phyloP scores from a whole-genome alignment of 352 stramenopile species.

The Pythium pectinolyticum region DNA sequence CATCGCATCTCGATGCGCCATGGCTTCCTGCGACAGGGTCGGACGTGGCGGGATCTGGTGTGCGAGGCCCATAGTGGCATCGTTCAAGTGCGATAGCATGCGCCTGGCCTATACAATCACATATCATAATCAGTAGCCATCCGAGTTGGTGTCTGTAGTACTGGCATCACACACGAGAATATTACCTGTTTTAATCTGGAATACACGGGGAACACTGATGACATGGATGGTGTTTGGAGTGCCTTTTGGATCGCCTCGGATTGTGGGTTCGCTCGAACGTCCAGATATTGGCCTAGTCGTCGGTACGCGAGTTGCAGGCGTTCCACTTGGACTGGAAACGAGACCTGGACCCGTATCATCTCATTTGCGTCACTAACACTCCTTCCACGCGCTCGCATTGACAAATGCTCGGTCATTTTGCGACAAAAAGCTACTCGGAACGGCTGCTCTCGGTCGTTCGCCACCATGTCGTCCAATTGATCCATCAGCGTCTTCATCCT shows the following conservation, averaged over 20 bases:
- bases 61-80: slow-evolving; percentile 32
- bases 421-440: slow-evolving; percentile 51
- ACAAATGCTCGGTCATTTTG: slow-evolving; percentile 53
- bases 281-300: slow-evolving; percentile 35
- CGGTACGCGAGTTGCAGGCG: slow-evolving; percentile 40
- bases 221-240: slow-evolving; percentile 33
- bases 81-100: slow-evolving; percentile 39
- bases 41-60: slow-evolving; percentile 33
- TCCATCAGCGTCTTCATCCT: slow-evolving; percentile 47
- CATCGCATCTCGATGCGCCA: slow-evolving; percentile 42
- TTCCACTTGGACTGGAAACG: slow-evolving; percentile 11
- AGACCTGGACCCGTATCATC: slow-evolving; percentile 3
- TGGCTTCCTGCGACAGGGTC: slow-evolving; percentile 33
- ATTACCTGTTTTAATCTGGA: slow-evolving; percentile 51
- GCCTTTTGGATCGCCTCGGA: slow-evolving; percentile 34
- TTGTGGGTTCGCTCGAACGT: slow-evolving; percentile 29
- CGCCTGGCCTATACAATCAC: slow-evolving; percentile 38
- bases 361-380: not conserved
- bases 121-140: too few species aligned
- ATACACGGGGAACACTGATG: slow-evolving; percentile 50
- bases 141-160: too few species aligned
- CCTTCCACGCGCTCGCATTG: slow-evolving; percentile 18
- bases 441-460: slow-evolving; percentile 35
- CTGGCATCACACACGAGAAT: not conserved
- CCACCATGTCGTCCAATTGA: slow-evolving; percentile 34